Percentiles rank a stretch among this genome's conserved stretches.
phyloP scores from a whole-genome alignment of 352 stramenopile species.

The Elongisporangium prolatum region DNA sequence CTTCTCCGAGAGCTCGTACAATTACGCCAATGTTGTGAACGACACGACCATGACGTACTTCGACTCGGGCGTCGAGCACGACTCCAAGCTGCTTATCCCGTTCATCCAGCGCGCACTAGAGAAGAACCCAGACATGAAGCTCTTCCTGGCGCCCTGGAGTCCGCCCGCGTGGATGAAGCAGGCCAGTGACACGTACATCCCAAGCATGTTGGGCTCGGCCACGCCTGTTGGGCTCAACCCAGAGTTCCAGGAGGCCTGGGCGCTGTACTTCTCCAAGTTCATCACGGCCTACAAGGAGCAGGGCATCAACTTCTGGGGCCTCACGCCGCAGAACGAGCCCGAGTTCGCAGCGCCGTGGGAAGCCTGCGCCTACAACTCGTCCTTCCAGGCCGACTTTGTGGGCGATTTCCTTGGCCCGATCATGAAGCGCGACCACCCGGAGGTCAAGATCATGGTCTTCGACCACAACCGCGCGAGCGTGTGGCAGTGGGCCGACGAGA shows the following conservation, averaged over 20 bases:
- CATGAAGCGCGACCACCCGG: slow-evolving; percentile 79
- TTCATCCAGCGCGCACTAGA: slow-evolving; percentile 73
- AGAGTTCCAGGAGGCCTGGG: slow-evolving; percentile 67
- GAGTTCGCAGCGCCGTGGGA: slow-evolving; percentile 75
- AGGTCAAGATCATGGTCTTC: slow-evolving; percentile 89
- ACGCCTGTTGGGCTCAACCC: slow-evolving; percentile 42
- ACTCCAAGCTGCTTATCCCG: slow-evolving; percentile 79
- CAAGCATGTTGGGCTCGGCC: slow-evolving; percentile 61
- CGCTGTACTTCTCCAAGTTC: slow-evolving; percentile 91
- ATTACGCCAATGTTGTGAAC: slow-evolving; percentile 72
- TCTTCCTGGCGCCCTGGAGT: slow-evolving; percentile 88
- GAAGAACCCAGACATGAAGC: slow-evolving; percentile 64
- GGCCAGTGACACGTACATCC: slow-evolving; percentile 29
- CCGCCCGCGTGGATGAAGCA: slow-evolving; percentile 88
- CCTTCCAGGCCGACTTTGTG: slow-evolving; percentile 77
- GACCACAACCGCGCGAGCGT: slow-evolving; percentile 88
- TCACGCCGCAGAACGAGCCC: slow-evolving; percentile 91
- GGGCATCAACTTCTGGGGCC: slow-evolving; percentile 81
- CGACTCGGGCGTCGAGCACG: slow-evolving; percentile 62
- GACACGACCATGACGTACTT: slow-evolving; percentile 80
- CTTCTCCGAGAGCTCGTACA: slow-evolving; percentile 86
- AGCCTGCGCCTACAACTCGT: slow-evolving; percentile 47
- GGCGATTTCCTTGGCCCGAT: slow-evolving; percentile 78
- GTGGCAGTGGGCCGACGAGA: slow-evolving; percentile 60
- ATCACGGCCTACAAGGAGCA: slow-evolving; percentile 87